Base-by-base conservation (phyloP, 2,329 filamentous ascomycete genomes). In the Cadophora malorum region DNA sequence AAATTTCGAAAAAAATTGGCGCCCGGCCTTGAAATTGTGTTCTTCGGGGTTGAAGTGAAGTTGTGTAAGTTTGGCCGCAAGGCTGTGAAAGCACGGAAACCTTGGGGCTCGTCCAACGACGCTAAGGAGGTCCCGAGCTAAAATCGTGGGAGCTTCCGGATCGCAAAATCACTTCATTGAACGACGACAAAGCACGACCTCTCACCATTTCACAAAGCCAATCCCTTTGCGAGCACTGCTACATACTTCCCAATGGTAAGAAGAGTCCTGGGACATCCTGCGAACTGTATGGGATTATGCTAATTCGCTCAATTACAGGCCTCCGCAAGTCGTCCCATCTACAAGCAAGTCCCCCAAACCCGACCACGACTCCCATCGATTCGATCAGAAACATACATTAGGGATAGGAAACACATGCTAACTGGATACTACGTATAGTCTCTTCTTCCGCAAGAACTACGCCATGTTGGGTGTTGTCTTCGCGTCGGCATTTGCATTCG, bases 381-480 rank as follows among this genome's bases (percentile, higher is more conserved):
- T 8, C 8, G 31, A 21, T n/a, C 10, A 25, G 10, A 28, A 28
- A 5, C 14, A 10, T 12, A 19, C 41, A 25, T 25, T 21, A n/a
- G 7, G 14, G 33, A 58, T n/a, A 28, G 35, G 35, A 53, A 25
- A n/a, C 4, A 56, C 64, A 65, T 3, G 60, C 75, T 76, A 62
- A 74, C 56, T 33, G 8, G 35, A 28, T 16, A 56, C 4, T 52
- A 1, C 4, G 47, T 69, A 74, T 82, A 98, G 96, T 85, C 82
- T 88, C 78, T 78, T 98, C 75, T 90, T 98, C 86, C 90, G 91
- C 81, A 90, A 87, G 80, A 99, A 99, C 86, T 91, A 87, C 77
- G 85, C 91, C 80, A 97, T 97, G 88, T 85, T 99, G 77, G 90
- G 88, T 74, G 86, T 89, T 73, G 92, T 99, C 79, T 99, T 99